Conservation (phyloP, 2,329 filamentous ascomycete genomes). For the Zasmidium cellare region DNA sequence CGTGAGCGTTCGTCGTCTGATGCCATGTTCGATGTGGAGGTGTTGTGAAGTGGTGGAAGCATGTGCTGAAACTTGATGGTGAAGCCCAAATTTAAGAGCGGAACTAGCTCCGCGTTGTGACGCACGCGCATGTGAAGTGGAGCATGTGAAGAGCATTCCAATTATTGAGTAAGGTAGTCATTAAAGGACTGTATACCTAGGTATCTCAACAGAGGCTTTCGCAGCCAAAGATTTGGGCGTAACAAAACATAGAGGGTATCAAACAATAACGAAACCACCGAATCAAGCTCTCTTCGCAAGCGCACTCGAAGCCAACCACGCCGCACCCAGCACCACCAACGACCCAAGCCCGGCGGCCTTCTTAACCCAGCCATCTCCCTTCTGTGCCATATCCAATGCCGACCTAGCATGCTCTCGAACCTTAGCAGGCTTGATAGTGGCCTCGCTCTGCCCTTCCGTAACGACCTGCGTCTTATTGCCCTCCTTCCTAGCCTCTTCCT, state of each 20-base stretch:
- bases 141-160: not conserved
- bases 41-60: not conserved
- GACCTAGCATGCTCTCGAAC: conserved; percentile 1
- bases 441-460: conserved; percentile 4
- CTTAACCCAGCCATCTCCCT: conserved; percentile 41
- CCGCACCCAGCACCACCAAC: conserved; percentile 39
- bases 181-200: too few species aligned
- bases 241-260: not conserved
- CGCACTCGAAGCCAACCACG: conserved; percentile 39
- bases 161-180: too few species aligned
- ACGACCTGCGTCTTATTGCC: conserved; percentile 5
- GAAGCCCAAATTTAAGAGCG: not conserved
- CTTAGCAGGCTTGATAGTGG: conserved; percentile 7
- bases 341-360: conserved; percentile 42
- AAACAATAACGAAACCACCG: not conserved
- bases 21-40: conserved; percentile 14
- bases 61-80: not conserved
- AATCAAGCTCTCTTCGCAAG: conserved; percentile 12
- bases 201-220: not conserved
- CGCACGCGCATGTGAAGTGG: not conserved
- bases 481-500: conserved; percentile 31
- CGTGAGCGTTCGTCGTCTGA: conserved; percentile 22
- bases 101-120: not conserved
- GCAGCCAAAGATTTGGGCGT: not conserved
- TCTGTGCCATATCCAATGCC: conserved; percentile 34